Evolutionary conservation across 1,139 yeast genomes (phyloP), one percentile per base, ranked within the genome.

Genomic region (Debaryomycetaceae sp.): DNA sequence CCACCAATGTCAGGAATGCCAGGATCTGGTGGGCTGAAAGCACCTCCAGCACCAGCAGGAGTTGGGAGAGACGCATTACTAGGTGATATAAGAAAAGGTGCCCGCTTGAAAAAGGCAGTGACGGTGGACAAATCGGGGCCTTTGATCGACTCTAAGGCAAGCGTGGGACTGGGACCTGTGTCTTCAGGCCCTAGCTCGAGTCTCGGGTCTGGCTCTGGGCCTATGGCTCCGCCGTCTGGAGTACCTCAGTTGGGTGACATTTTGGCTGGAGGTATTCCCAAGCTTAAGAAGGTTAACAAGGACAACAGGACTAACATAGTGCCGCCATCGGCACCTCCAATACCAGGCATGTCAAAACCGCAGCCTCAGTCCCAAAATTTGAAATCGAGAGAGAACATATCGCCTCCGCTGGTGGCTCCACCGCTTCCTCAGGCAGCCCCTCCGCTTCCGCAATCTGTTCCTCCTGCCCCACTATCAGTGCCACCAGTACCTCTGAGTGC

Each of bases 241-340:
- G 70, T 70, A 4, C 85, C 84, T n/a, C 83, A 74, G 57, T 65
- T 88, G 50, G 95, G 91, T 22, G 93, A 86, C 46, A 76, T 88
- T 13, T 83, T 88, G 62, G 95, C 96, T 6, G 90, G 88, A 8
- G 96, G 96, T 1, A 76, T 89, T 62, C 96, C 97, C 6, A 87
- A 86, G 56, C 70, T 89, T 53, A 81, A 79, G 54, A 83, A 82
- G 49, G 75, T 76, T 36, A 70, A 68, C 24, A 59, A 58, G 33
- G 78, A 75, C 49, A 72, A 72, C 49, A 58, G 78, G n/a, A 60
- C 76, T 1, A 73, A 72, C 7, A 62, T 68, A 33, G 65, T 75
- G 2, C 76, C 79, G 1, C 60, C 64, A 6, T 65, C 68, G 4
- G 70, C 76, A 2, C 72, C 78, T 4, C 13, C 36, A 35, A 47